These are phyloP conservation scores for Apiotrichum siamense DNA, from an alignment of 1,284 basidiomycete species.

Conservation along the genomic window DNA sequence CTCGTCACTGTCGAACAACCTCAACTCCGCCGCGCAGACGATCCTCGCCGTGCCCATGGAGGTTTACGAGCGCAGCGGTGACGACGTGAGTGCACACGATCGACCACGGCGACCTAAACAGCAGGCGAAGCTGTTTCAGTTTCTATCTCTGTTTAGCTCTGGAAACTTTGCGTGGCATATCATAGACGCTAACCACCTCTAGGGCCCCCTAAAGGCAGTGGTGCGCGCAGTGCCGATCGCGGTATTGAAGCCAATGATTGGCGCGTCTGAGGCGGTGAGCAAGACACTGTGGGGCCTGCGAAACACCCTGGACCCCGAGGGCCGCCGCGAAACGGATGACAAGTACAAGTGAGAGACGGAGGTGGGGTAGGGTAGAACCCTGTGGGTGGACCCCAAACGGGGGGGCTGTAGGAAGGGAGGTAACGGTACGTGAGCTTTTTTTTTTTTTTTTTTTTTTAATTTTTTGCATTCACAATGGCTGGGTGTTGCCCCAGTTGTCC, in stretches of 20 bases:
- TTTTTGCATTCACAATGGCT: too few relatives aligned
- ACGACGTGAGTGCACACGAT: conserved; percentile 57
- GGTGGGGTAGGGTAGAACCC: neutral
- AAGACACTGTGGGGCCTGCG: conserved; percentile 89
- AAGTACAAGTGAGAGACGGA: conserved; percentile 62
- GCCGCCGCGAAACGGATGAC: conserved; percentile 70
- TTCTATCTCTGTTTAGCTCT: too few relatives aligned
- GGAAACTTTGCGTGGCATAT: too few relatives aligned
- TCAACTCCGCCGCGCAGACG: conserved; percentile 92
- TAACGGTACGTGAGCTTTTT: too few relatives aligned
- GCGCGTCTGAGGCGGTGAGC: conserved; percentile 89
- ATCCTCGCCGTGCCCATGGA: conserved; percentile 99
- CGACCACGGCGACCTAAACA: too few relatives aligned
- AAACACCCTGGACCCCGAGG: conserved; percentile 76
- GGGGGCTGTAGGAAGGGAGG: too few relatives aligned
- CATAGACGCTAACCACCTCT: neutral
- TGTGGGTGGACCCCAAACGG: too few relatives aligned
- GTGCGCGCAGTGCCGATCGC: conserved; percentile 95
- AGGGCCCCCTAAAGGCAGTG: conserved; percentile 87
- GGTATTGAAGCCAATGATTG: conserved; percentile 92
- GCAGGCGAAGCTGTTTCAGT: too few relatives aligned
- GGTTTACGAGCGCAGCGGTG: conserved; percentile 85
- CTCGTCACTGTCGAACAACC: conserved; percentile 70
- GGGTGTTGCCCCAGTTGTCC: too few relatives aligned
- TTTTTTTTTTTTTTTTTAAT: too few relatives aligned